A percentile compares a stretch with the other conserved stretches of the same genome.
These are phyloP conservation scores for Fusarium avenaceum DNA, from an alignment of 2,329 filamentous ascomycete species.

Conservation along the genomic window DNA sequence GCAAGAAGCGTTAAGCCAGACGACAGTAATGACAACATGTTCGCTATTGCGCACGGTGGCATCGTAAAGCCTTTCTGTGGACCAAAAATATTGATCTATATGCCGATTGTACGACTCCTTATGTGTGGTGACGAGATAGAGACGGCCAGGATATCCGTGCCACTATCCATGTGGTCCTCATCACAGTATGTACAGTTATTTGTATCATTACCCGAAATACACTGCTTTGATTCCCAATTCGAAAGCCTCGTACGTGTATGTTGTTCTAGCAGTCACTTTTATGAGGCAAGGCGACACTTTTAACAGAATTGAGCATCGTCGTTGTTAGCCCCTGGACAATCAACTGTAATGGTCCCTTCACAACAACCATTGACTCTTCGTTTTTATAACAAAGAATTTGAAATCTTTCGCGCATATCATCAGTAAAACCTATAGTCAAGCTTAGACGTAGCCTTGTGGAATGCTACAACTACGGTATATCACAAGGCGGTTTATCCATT, in stretches of 20 bases:
- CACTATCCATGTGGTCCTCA: constrained; percentile 8
- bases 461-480: background rate
- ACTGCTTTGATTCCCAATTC: constrained; percentile 14
- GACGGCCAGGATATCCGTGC: constrained; percentile 11
- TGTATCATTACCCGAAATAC: constrained; percentile 43
- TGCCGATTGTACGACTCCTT: constrained; percentile 5
- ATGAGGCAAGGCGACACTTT: background rate
- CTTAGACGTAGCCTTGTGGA: background rate
- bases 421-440: background rate
- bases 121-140: constrained; percentile 4
- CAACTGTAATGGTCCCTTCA: background rate
- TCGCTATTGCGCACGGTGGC: constrained; percentile 15
- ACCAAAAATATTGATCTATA: background rate
- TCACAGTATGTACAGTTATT: constrained; percentile 45
- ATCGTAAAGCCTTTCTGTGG: background rate
- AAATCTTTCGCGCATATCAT: background rate
- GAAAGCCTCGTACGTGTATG: background rate
- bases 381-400: no score
- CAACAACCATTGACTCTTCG: background rate
- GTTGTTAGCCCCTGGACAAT: background rate
- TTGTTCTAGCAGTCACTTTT: background rate
- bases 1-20: constrained; percentile 51
- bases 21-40: constrained; percentile 35
- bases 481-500: background rate
- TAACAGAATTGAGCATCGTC: background rate